A percentile compares a stretch with the other conserved stretches of the same genome.
Evolutionary conservation across 2,329 filamentous ascomycete genomes (phyloP).

Genomic region (Arthrobotrys sphaeroides): DNA sequence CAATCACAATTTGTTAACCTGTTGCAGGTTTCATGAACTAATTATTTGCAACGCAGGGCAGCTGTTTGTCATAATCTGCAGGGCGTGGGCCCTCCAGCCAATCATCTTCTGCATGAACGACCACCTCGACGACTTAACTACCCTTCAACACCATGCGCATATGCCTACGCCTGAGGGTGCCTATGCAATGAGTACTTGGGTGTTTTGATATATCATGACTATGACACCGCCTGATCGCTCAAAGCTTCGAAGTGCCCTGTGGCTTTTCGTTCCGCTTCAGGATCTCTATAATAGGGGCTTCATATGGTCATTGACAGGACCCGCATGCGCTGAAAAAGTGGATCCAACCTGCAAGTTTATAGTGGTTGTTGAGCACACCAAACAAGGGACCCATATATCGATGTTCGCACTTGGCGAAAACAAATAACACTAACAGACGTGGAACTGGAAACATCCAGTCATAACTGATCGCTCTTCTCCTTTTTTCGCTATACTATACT

Average conservation of each 20-base stretch:
- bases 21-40: slow-evolving; percentile 3
- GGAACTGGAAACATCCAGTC: slow-evolving; percentile 10
- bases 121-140: neutral
- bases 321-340: slow-evolving; percentile 43
- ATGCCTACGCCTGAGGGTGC: slow-evolving; percentile 6
- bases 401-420: slow-evolving; percentile 51
- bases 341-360: slow-evolving; percentile 30
- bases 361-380: slow-evolving; percentile 37
- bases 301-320: slow-evolving; percentile 20
- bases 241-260: slow-evolving; percentile 23
- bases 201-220: slow-evolving; percentile 5
- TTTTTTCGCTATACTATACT: too few relatives aligned
- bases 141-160: neutral
- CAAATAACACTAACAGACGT: slow-evolving; percentile 9
- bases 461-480: neutral
- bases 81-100: slow-evolving; percentile 9
- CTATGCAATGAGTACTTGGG: too few relatives aligned
- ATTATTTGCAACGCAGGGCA: slow-evolving; percentile 3
- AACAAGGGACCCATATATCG: slow-evolving; percentile 25
- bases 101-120: slow-evolving; percentile 18
- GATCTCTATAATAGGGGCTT: slow-evolving; percentile 38
- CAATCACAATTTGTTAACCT: slow-evolving; percentile 21
- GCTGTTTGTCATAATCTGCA: slow-evolving; percentile 41
- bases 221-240: slow-evolving; percentile 3
- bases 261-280: slow-evolving; percentile 18